Evolutionary conservation across 352 stramenopile species (phyloP).

Genomic region (Halophytophthora batemanensis): DNA sequence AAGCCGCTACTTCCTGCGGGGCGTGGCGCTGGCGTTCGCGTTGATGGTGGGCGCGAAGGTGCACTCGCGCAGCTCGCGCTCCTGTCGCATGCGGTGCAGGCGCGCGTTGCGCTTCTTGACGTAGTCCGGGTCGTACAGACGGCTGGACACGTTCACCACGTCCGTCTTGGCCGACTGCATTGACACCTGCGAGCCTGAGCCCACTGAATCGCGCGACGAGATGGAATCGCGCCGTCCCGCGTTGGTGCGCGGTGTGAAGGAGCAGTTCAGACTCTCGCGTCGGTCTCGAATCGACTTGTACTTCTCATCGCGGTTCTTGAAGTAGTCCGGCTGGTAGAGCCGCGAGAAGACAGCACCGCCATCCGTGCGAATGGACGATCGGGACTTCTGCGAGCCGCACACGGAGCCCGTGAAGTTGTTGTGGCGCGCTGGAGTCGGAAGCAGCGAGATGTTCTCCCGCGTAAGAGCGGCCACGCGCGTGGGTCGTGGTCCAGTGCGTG

Average conservation of each 20-base stretch:
- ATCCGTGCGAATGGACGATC: slow-evolving; percentile 71
- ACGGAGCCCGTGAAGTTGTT: slow-evolving; percentile 55
- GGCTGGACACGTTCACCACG: slow-evolving; percentile 68
- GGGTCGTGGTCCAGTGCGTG: slow-evolving; percentile 27
- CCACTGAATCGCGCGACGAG: slow-evolving; percentile 64
- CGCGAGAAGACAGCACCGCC: slow-evolving; percentile 78
- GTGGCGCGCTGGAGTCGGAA: slow-evolving; percentile 41
- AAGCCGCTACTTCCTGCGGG: slow-evolving; percentile 31
- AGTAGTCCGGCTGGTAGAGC: slow-evolving; percentile 81
- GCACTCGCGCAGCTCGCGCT: slow-evolving; percentile 79
- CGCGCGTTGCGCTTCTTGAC: slow-evolving; percentile 72
- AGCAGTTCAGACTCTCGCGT: slow-evolving; percentile 55
- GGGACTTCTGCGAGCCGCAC: slow-evolving; percentile 69
- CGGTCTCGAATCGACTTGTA: slow-evolving; percentile 59
- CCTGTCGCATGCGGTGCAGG: slow-evolving; percentile 69
- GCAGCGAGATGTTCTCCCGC: slow-evolving; percentile 73
- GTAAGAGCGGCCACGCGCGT: slow-evolving; percentile 68
- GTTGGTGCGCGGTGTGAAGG: slow-evolving; percentile 63
- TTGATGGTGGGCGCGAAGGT: slow-evolving; percentile 78
- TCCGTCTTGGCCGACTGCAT: slow-evolving; percentile 78
- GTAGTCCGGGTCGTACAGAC: slow-evolving; percentile 85
- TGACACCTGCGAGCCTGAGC: slow-evolving; percentile 49
- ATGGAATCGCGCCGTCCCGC: slow-evolving; percentile 37
- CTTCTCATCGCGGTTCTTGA: slow-evolving; percentile 77
- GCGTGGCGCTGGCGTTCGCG: slow-evolving; percentile 24